Percentiles rank a stretch among this genome's conserved stretches.
Conservation (phyloP, 352 stramenopile genomes). For the Blastocystis sp. region DNA sequence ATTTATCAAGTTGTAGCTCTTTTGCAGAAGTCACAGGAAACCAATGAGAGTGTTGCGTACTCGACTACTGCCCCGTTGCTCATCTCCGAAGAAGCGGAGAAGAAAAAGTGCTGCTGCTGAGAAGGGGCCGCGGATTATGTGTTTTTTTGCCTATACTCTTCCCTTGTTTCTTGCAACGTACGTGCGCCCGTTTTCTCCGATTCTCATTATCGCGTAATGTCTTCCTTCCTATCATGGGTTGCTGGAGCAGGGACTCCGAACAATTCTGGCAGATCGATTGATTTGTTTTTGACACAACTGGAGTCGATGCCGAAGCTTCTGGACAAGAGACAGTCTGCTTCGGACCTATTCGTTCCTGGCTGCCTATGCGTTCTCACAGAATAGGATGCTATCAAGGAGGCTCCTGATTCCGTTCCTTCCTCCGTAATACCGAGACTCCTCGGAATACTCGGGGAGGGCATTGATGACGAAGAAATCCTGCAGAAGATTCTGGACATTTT, state of each 20-base stretch:
- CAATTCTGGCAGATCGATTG: conserved; percentile 64
- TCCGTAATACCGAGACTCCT: conserved; percentile 57
- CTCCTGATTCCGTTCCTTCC: conserved; percentile 63
- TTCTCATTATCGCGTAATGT: conserved; percentile 4
- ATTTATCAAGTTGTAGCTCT: not conserved
- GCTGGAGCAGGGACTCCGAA: conserved; percentile 52
- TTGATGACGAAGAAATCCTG: conserved; percentile 64
- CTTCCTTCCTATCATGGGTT: conserved; percentile 65
- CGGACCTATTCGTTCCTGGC: conserved; percentile 10
- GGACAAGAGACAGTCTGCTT: conserved; percentile 55
- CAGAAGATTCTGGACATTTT: conserved; percentile 60
- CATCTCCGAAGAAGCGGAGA: conserved; percentile 39
- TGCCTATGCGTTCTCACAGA: not conserved
- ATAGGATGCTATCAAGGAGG: conserved; percentile 60
- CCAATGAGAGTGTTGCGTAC: not conserved
- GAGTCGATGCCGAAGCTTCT: conserved; percentile 62
- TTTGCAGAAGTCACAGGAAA: not conserved
- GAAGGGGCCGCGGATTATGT: not conserved
- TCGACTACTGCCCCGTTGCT: conserved; percentile 14
- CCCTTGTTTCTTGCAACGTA: not conserved
- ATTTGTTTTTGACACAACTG: conserved; percentile 58
- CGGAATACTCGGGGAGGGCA: conserved; percentile 5
- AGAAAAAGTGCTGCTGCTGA: conserved; percentile 58
- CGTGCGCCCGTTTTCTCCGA: no score
- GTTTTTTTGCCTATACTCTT: not conserved